Conservation (phyloP, 1,139 yeast genomes). For the Yamadazyma pseudoaaseri region DNA sequence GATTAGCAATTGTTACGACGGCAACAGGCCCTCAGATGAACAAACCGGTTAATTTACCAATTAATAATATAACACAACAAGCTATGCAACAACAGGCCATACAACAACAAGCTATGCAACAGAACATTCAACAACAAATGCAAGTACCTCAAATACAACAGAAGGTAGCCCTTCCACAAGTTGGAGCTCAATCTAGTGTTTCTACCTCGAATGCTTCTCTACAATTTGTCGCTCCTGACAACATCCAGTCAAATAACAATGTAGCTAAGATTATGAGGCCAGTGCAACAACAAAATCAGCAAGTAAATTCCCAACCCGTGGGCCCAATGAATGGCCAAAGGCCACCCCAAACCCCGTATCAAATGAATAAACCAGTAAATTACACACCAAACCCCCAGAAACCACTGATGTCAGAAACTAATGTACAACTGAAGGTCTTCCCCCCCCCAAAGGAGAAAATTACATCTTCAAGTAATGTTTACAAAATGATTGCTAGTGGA, state of each 20-base stretch:
- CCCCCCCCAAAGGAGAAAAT: too few relatives aligned
- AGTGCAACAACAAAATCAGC: not conserved
- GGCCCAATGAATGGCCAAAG: too few relatives aligned
- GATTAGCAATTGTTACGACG: constrained; percentile 5
- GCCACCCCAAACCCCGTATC: not conserved
- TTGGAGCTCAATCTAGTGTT: too few relatives aligned
- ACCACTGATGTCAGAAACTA: too few relatives aligned
- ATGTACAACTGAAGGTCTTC: too few relatives aligned
- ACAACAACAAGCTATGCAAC: constrained; percentile 10
- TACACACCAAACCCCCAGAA: not conserved
- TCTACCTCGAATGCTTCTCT: too few relatives aligned
- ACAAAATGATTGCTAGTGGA: constrained; percentile 5
- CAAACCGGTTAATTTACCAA: constrained; percentile 1
- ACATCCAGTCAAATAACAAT: too few relatives aligned
- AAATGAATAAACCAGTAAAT: not conserved
- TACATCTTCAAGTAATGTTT: constrained; percentile 1
- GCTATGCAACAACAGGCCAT: constrained; percentile 2
- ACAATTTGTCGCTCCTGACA: too few relatives aligned
- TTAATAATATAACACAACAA: constrained; percentile 2
- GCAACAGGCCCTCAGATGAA: not conserved
- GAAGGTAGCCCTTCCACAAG: too few relatives aligned
- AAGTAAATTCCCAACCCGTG: not conserved
- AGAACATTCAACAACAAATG: too few relatives aligned
- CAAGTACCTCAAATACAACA: too few relatives aligned
- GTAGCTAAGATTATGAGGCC: constrained; percentile 2